Percentiles rank a stretch among this genome's conserved stretches.
These are phyloP conservation scores for Diaporthe capsici DNA, from an alignment of 2,329 filamentous ascomycete genomes.

Conservation along the genomic window DNA sequence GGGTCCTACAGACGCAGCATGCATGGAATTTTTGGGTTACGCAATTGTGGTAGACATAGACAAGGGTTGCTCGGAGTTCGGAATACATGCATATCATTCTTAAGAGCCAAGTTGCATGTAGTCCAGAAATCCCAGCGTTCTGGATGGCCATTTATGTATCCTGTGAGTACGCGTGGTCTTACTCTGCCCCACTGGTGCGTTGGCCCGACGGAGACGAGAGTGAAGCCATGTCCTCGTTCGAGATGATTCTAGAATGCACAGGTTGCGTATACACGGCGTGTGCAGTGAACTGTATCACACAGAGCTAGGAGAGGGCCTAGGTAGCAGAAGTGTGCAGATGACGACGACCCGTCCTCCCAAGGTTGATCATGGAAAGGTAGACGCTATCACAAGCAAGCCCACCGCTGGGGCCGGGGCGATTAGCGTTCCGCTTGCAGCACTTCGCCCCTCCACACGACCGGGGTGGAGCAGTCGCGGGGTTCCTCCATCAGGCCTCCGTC, in stretches of 20 bases:
- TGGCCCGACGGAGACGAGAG: background rate
- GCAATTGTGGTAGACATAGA: slow-evolving; percentile 23
- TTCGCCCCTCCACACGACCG: slow-evolving; percentile 19
- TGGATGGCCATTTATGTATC: background rate
- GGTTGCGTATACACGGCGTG: background rate
- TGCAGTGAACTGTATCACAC: slow-evolving; percentile 1
- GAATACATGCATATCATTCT: slow-evolving; percentile 26
- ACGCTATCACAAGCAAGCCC: slow-evolving; percentile 23
- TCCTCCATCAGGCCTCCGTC: slow-evolving; percentile 27
- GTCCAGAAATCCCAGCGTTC: background rate
- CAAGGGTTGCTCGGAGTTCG: slow-evolving; percentile 11
- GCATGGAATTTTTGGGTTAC: slow-evolving; percentile 31
- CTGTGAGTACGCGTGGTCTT: slow-evolving; percentile 34
- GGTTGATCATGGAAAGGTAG: background rate
- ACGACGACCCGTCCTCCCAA: background rate
- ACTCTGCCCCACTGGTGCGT: slow-evolving; percentile 11
- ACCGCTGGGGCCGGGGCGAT: slow-evolving; percentile 22
- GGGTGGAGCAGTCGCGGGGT: slow-evolving; percentile 33
- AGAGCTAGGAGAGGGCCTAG: background rate
- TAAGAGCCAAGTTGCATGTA: background rate
- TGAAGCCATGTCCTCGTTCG: slow-evolving; percentile 4
- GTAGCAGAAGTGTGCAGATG: slow-evolving; percentile 12
- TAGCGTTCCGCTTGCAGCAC: slow-evolving; percentile 31
- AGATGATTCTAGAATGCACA: background rate
- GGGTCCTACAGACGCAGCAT: slow-evolving; percentile 20